phyloP scores from a whole-genome alignment of 148 eudicot genomes.

The Cornus florida region DNA sequence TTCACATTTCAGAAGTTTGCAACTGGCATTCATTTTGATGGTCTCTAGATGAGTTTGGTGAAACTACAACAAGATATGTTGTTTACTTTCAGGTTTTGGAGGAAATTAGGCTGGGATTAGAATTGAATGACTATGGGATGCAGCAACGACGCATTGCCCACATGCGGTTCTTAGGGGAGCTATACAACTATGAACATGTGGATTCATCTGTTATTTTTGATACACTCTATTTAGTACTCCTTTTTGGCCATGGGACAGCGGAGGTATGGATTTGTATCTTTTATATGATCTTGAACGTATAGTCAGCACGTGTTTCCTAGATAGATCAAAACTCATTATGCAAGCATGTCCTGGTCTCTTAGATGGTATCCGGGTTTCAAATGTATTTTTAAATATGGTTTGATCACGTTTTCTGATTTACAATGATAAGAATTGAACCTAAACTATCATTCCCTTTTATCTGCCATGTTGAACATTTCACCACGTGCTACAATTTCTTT shows the following conservation, averaged over 20 bases:
- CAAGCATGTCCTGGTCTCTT: too few relatives aligned
- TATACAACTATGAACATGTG: slow-evolving; percentile 92
- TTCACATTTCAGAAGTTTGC: background rate
- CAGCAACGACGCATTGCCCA: slow-evolving; percentile 90
- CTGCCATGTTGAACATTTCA: too few relatives aligned
- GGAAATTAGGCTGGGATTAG: slow-evolving; percentile 81
- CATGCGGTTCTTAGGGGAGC: slow-evolving; percentile 97
- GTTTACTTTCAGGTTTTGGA: slow-evolving; percentile 76
- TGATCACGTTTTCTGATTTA: too few relatives aligned
- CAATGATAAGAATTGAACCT: too few relatives aligned
- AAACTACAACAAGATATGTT: background rate
- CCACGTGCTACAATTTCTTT: too few relatives aligned
- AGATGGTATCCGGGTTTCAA: background rate
- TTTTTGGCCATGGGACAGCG: slow-evolving; percentile 81
- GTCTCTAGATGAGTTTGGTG: background rate
- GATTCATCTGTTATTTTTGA: slow-evolving; percentile 95
- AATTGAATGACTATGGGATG: slow-evolving; percentile 92
- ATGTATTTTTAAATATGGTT: background rate
- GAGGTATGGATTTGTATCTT: slow-evolving; percentile 58
- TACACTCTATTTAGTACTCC: slow-evolving; percentile 83
- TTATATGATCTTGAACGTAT: background rate
- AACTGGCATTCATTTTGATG: background rate
- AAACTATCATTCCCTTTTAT: too few relatives aligned
- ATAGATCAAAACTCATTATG: background rate
- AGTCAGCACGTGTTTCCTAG: background rate